A percentile compares a stretch with the other conserved stretches of the same genome.
phyloP scores from a whole-genome alignment of 2,329 filamentous ascomycete genomes.

The Paecilomyces variotii region DNA sequence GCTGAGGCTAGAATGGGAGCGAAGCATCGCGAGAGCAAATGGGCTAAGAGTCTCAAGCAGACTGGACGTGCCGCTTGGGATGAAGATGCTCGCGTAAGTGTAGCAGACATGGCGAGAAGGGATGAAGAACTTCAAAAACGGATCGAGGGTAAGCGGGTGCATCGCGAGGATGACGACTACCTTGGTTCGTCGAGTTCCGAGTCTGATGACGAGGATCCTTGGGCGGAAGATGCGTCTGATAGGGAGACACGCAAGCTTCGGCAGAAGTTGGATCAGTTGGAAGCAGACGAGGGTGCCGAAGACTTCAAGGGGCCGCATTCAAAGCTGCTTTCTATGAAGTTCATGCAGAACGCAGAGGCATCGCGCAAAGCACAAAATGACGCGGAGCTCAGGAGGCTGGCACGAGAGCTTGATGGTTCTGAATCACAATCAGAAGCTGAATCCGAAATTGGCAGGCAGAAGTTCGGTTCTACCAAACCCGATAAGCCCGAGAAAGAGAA shows the following conservation, averaged over 20 bases:
- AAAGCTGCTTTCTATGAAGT: conserved; percentile 75
- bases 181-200: conserved; percentile 50
- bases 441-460: conserved; percentile 56
- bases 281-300: conserved; percentile 39
- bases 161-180: conserved; percentile 53
- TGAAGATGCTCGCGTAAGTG: conserved; percentile 68
- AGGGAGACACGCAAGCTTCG: conserved; percentile 27
- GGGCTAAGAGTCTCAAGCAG: conserved; percentile 77
- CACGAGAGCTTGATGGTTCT: conserved; percentile 58
- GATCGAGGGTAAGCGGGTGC: conserved; percentile 63
- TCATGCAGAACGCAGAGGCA: conserved; percentile 87
- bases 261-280: conserved; percentile 38
- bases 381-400: conserved; percentile 61
- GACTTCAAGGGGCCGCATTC: conserved; percentile 45
- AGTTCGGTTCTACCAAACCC: conserved; percentile 29
- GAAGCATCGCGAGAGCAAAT: conserved; percentile 81
- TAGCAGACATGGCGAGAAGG: conserved; percentile 71
- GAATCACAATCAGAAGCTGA: conserved; percentile 49
- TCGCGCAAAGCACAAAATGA: conserved; percentile 72
- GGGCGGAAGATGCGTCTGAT: conserved; percentile 42
- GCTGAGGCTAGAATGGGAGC: conserved; percentile 80
- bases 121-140: conserved; percentile 75
- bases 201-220: conserved; percentile 53
- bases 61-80: conserved; percentile 80
- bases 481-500: conserved; percentile 22